A percentile compares a stretch with the other conserved stretches of the same genome.
phyloP scores from a whole-genome alignment of 2,329 filamentous ascomycete genomes.

The Microdochium trichocladiopsis region DNA sequence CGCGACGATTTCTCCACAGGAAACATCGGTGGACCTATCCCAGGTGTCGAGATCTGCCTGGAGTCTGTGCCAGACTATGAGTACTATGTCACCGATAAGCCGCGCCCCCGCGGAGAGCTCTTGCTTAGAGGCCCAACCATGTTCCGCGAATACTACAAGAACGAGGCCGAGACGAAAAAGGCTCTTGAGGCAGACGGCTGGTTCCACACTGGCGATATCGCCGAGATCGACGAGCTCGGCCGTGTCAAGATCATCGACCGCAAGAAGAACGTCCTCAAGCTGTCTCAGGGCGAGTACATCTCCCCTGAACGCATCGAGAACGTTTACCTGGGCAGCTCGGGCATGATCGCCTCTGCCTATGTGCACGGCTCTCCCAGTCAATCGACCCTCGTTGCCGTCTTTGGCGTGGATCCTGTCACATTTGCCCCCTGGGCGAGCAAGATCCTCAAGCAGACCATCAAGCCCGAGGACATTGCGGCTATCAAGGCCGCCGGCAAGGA shows the following conservation, averaged over 20 bases:
- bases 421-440: constrained; percentile 79
- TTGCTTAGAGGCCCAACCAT: constrained; percentile 73
- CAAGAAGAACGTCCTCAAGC: constrained; percentile 98
- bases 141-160: constrained; percentile 86
- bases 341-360: constrained; percentile 72
- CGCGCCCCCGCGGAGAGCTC: constrained; percentile 83
- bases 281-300: constrained; percentile 96
- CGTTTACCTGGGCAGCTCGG: constrained; percentile 76
- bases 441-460: constrained; percentile 62
- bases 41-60: constrained; percentile 68
- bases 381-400: constrained; percentile 75
- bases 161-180: constrained; percentile 79
- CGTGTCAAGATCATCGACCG: constrained; percentile 92
- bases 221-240: constrained; percentile 74
- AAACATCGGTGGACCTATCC: constrained; percentile 71
- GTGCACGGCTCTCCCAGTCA: constrained; percentile 87
- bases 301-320: constrained; percentile 97
- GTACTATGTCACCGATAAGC: constrained; percentile 81
- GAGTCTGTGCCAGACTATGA: constrained; percentile 90
- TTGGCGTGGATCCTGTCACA: constrained; percentile 76
- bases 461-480: constrained; percentile 55
- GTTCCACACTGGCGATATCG: constrained; percentile 96
- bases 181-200: constrained; percentile 81
- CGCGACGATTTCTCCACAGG: constrained; percentile 66
- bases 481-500: constrained; percentile 62